Evolutionary conservation across 2,329 filamentous ascomycete genomes (phyloP).

Genomic region (Venturia nashicola): DNA sequence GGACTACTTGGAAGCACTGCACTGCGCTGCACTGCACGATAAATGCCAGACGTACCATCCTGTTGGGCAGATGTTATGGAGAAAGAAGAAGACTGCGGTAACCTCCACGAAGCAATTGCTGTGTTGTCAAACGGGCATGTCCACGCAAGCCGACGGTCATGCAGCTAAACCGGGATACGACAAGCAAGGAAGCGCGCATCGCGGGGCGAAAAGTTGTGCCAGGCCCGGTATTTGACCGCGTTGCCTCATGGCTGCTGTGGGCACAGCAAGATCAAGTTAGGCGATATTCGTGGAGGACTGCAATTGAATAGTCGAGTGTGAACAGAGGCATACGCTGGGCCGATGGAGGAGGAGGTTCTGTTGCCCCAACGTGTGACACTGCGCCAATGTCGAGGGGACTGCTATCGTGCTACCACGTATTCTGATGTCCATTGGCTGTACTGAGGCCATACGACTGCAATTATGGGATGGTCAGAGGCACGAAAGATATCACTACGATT

Average conservation of each 20-base stretch:
- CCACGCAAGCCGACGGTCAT: background rate
- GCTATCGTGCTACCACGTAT: background rate
- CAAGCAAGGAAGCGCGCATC: background rate
- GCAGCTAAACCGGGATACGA: background rate
- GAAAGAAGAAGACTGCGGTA: background rate
- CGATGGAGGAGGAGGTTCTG: background rate
- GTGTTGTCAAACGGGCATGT: slow-evolving; percentile 1
- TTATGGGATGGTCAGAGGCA: background rate
- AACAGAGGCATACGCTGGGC: background rate
- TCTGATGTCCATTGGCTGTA: background rate
- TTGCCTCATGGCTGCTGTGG: background rate
- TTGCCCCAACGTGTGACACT: background rate
- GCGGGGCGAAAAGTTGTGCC: background rate
- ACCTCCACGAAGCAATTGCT: background rate
- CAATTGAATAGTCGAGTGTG: background rate
- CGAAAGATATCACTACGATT: background rate
- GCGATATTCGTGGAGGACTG: background rate
- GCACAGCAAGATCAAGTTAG: background rate
- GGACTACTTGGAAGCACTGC: background rate
- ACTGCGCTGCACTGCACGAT: background rate
- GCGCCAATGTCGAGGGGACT: background rate
- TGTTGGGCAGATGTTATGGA: background rate
- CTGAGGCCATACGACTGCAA: background rate
- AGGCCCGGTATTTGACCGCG: background rate
- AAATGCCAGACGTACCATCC: background rate